Percentiles rank a stretch among this genome's conserved stretches.
These are phyloP conservation scores for Phytophthora cryptogea DNA, from an alignment of 352 stramenopile species.

Conservation along the genomic window DNA sequence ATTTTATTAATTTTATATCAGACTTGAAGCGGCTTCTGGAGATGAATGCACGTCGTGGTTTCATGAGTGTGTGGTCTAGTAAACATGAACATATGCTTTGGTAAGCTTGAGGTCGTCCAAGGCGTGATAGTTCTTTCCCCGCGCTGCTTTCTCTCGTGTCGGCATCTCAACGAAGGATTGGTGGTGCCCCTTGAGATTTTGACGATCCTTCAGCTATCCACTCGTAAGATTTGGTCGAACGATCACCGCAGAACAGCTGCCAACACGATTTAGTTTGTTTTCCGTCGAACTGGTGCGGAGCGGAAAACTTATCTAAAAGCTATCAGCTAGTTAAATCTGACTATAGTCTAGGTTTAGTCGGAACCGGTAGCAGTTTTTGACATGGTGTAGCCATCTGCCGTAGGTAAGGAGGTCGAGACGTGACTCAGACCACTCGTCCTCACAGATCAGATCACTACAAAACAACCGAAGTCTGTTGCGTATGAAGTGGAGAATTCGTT, in stretches of 20 bases:
- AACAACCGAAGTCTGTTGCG: too few species aligned
- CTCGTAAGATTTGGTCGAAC: not conserved
- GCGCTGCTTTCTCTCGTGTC: not conserved
- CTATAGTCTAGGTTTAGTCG: not conserved
- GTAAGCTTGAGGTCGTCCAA: not conserved
- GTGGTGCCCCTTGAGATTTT: not conserved
- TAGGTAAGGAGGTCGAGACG: too few species aligned
- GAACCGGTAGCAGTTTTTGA: not conserved
- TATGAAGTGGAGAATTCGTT: too few species aligned
- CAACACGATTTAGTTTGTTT: not conserved
- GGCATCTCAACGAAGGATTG: not conserved
- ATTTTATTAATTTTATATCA: too few species aligned
- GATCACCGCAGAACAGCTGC: not conserved
- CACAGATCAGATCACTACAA: too few species aligned
- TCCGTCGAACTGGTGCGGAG: not conserved
- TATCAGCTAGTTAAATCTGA: not conserved
- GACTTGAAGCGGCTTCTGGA: not conserved
- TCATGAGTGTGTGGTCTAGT: too few species aligned
- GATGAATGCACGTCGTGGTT: slow-evolving; percentile 1
- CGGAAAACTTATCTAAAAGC: not conserved
- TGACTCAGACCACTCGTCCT: too few species aligned
- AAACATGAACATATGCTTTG: not conserved
- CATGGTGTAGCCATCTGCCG: too few species aligned
- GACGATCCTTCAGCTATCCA: not conserved
- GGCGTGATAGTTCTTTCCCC: not conserved